Base-by-base conservation (phyloP, 257 asterid species). In the Ballota nigra region DNA sequence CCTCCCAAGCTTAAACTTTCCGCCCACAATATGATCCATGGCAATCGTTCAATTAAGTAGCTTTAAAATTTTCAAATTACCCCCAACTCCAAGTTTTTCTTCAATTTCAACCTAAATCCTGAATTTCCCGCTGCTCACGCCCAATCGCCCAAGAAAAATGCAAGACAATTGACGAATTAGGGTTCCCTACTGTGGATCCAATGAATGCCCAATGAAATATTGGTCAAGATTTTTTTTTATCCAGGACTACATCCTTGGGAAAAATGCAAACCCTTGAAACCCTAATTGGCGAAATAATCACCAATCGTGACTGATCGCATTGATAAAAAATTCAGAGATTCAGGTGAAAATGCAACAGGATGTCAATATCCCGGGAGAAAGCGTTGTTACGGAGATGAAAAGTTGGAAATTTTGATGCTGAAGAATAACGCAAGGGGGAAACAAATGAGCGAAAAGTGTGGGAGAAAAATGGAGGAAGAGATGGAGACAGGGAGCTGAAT, bases 11-110 rank as follows among this genome's bases (percentile, higher is more conserved):
- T 91, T 91, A 45, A 81, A 91, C 77, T 87, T 91, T 18, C 89
- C 96, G 70, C 94, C 94, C 81, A 88, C 92, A 58, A 87, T 81
- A 70, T 82, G 97, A 90, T 90, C 98, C 97, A 92, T 88, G 78
- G 43, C 63, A 80, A 77, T 69, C 73, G 49, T 34, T 65, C 72
- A 69, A 76, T 43, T 8, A 24, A 70, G 79, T 58, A 56, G 49
- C 69, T 65, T 47, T 63, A n/a, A 53, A 72, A 65, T 43, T 23
- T 41, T 61, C 26, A 70, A 65, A 52, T 29, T 8, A 13, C 70
- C 68, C 57, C 31, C 67, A 61, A 8, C 61, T 31, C 34, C 57
- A 47, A 76, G 33, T 53, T 33, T 31, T 57, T 5, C 29, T 38
- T 33, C 60, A 68, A 71, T 75, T 71, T 65, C 63, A 47, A 71